Evolutionary conservation across 176 grass and related monocot species (phyloP).

Genomic region (Lolium multiflorum): DNA sequence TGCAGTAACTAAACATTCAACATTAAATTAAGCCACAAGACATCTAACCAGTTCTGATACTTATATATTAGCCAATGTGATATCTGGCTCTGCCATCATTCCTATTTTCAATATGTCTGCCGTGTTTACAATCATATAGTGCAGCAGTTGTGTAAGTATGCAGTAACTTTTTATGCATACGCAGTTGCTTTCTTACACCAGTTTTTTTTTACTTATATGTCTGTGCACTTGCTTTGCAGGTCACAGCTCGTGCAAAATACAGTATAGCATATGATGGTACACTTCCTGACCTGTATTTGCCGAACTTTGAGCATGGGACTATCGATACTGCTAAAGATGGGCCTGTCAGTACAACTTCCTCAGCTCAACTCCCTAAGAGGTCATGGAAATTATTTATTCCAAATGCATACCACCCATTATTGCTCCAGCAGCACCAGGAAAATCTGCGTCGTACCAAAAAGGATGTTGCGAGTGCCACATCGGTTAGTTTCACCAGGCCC

Average conservation of each 20-base stretch:
- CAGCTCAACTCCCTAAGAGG: constrained; percentile 39
- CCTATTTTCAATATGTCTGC: neutral
- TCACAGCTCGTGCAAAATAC: constrained; percentile 74
- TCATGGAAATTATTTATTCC: constrained; percentile 76
- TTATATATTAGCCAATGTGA: neutral
- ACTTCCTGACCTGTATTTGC: constrained; percentile 72
- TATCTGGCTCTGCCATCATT: neutral
- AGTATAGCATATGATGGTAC: constrained; percentile 69
- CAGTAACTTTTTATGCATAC: neutral
- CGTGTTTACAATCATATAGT: neutral
- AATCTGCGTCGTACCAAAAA: constrained; percentile 61
- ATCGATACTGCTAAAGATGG: constrained; percentile 30
- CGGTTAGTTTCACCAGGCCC: constrained; percentile 54
- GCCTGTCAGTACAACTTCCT: constrained; percentile 31
- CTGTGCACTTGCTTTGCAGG: constrained; percentile 46
- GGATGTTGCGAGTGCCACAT: constrained; percentile 59
- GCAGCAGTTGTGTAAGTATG: neutral
- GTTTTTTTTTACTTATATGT: constrained; percentile 27
- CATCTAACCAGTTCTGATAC: constrained; percentile 11
- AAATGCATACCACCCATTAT: constrained; percentile 76
- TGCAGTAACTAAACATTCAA: constrained; percentile 11
- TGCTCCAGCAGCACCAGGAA: constrained; percentile 66
- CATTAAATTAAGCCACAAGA: neutral
- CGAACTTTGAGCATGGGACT: constrained; percentile 40
- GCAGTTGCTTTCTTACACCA: constrained; percentile 11